Conservation (phyloP, 2,329 filamentous ascomycete species). For the Trichoderma sp. region DNA sequence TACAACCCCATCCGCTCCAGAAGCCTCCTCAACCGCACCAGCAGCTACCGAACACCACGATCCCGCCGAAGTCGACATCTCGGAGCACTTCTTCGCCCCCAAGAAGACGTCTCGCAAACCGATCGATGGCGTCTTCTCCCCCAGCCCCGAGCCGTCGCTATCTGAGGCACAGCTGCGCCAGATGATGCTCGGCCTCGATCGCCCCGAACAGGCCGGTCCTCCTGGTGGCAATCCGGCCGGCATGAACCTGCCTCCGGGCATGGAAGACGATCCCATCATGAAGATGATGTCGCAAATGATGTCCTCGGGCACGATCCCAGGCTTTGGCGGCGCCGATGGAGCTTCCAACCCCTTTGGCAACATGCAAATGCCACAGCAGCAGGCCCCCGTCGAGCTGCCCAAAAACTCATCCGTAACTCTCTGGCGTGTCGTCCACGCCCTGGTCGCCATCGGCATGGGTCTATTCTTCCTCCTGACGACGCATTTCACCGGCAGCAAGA, state of each 20-base stretch:
- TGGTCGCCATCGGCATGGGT: constrained; percentile 71
- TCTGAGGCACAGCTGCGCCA: constrained; percentile 66
- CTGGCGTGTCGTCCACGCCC: constrained; percentile 74
- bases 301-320: constrained; percentile 31
- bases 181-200: constrained; percentile 64
- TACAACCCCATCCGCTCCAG: constrained; percentile 33
- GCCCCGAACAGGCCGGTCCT: constrained; percentile 34
- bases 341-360: constrained; percentile 44
- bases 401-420: constrained; percentile 51
- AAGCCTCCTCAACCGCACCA: constrained; percentile 36
- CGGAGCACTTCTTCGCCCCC: constrained; percentile 70
- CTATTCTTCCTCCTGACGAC: constrained; percentile 71
- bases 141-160: constrained; percentile 43
- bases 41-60: constrained; percentile 48
- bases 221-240: constrained; percentile 41
- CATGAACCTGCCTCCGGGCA: constrained; percentile 33
- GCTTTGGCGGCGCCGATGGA: constrained; percentile 41
- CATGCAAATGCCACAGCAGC: constrained; percentile 45
- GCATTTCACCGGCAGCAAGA: constrained; percentile 68
- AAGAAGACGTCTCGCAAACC: constrained; percentile 38
- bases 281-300: constrained; percentile 78
- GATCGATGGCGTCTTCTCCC: constrained; percentile 38
- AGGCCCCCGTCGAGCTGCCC: constrained; percentile 39
- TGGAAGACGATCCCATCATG: constrained; percentile 50
- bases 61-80: constrained; percentile 79